Evolutionary conservation across 768 basidiomycete species (phyloP).

Genomic region (Amanita pallidorosea): DNA sequence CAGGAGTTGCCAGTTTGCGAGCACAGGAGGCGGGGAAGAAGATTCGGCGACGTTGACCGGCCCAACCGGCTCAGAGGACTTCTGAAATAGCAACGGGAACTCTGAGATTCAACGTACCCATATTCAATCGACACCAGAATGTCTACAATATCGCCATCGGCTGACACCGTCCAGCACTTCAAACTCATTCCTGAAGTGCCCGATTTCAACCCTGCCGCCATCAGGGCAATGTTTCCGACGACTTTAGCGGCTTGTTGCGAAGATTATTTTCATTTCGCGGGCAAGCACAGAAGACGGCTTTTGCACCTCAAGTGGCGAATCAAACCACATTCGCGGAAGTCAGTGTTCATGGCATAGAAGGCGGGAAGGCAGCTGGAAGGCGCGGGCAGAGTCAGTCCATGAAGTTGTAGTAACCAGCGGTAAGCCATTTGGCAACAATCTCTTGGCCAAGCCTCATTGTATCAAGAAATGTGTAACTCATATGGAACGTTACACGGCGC

Average conservation of each 20-base stretch:
- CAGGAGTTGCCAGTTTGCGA: not conserved
- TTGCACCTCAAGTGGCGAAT: slow-evolving; percentile 17
- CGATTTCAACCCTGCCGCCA: slow-evolving; percentile 13
- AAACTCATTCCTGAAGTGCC: not conserved
- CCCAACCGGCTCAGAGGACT: no score
- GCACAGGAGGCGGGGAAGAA: no score
- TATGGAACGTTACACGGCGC: slow-evolving; percentile 42
- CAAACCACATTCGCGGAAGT: slow-evolving; percentile 17
- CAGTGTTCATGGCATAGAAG: slow-evolving; percentile 14
- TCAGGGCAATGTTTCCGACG: slow-evolving; percentile 23
- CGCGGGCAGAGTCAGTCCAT: not conserved
- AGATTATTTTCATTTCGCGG: slow-evolving; percentile 20
- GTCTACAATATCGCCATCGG: not conserved
- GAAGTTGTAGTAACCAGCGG: slow-evolving; percentile 2
- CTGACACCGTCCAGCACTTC: not conserved
- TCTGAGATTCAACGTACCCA: not conserved
- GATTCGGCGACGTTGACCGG: no score
- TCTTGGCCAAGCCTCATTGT: not conserved
- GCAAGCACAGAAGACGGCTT: slow-evolving; percentile 13
- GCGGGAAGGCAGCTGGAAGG: not conserved
- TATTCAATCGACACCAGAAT: not conserved
- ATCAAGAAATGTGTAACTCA: slow-evolving; percentile 41
- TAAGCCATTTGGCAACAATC: not conserved
- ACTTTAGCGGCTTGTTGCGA: slow-evolving; percentile 18
- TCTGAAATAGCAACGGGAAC: no score